Percentiles rank a stretch among this genome's conserved stretches.
Conservation (phyloP, 2,329 filamentous ascomycete genomes). For the Phialophora verrucosa region DNA sequence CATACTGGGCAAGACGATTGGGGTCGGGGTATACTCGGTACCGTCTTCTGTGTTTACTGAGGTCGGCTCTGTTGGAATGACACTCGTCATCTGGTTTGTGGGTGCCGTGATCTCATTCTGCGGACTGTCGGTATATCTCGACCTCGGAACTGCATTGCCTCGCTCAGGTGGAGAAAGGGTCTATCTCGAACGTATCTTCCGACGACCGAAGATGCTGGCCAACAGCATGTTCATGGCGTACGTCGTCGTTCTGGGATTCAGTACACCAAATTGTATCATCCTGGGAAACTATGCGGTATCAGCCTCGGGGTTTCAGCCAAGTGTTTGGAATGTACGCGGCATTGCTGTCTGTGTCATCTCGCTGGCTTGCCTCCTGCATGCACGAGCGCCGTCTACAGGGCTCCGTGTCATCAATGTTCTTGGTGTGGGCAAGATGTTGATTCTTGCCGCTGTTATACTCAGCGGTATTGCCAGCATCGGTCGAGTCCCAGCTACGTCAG, state of each 20-base stretch:
- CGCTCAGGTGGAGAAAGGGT: constrained; percentile 59
- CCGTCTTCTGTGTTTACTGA: constrained; percentile 61
- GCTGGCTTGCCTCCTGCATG: constrained; percentile 54
- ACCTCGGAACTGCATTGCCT: constrained; percentile 55
- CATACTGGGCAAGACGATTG: constrained; percentile 50
- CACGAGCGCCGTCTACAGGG: constrained; percentile 53
- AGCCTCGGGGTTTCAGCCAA: constrained; percentile 41
- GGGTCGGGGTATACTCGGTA: constrained; percentile 59
- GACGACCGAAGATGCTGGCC: constrained; percentile 57
- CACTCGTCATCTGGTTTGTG: constrained; percentile 61
- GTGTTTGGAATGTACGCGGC: constrained; percentile 57
- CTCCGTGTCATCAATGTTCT: constrained; percentile 57
- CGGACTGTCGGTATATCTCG: constrained; percentile 55
- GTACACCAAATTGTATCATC: constrained; percentile 59
- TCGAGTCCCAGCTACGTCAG: constrained; percentile 9
- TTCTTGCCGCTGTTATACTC: constrained; percentile 55
- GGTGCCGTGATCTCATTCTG: constrained; percentile 55
- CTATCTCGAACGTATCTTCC: constrained; percentile 61
- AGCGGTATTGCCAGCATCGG: constrained; percentile 49
- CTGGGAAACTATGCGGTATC: constrained; percentile 58
- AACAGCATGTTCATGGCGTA: constrained; percentile 61
- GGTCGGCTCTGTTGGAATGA: constrained; percentile 61
- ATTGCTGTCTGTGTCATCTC: constrained; percentile 57
- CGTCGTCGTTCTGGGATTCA: constrained; percentile 58
- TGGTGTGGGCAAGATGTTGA: constrained; percentile 57